Evolutionary conservation across 306 rosid genomes (phyloP).

Genomic region (Corylus avellana): DNA sequence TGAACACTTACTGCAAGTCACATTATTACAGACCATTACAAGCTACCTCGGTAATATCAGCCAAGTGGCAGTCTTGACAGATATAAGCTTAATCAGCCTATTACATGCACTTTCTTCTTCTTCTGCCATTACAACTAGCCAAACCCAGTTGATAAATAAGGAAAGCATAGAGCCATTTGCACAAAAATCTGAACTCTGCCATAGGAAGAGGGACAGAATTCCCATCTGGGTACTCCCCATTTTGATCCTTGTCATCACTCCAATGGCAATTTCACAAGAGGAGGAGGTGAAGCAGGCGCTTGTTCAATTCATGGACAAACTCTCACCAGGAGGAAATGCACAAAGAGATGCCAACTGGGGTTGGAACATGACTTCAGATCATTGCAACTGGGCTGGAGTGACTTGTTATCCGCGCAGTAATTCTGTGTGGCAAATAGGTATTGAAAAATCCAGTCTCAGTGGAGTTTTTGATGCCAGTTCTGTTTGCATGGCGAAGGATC

Average conservation of each 20-base stretch:
- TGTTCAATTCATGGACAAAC: conserved; percentile 59
- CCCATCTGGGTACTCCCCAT: conserved; percentile 32
- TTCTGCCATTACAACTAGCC: conserved; percentile 10
- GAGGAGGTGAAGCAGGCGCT: conserved; percentile 41
- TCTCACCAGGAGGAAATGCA: conserved; percentile 34
- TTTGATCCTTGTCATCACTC: conserved; percentile 31
- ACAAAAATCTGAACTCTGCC: neutral
- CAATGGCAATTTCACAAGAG: conserved; percentile 40
- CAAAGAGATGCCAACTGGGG: conserved; percentile 39
- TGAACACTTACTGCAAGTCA: neutral
- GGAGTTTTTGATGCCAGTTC: conserved; percentile 46
- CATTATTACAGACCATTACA: conserved; percentile 8
- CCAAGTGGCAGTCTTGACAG: conserved; percentile 44
- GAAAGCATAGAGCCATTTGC: conserved; percentile 15
- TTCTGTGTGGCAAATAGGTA: conserved; percentile 37
- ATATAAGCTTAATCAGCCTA: conserved; percentile 11
- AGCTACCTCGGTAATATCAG: conserved; percentile 12
- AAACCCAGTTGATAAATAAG: conserved; percentile 11
- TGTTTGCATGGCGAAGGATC: conserved; percentile 40
- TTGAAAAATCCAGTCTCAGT: conserved; percentile 29
- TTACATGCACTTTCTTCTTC: conserved; percentile 6
- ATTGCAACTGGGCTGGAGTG: conserved; percentile 65
- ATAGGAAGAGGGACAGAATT: conserved; percentile 43
- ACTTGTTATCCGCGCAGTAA: conserved; percentile 14
- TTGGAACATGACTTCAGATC: conserved; percentile 61